Evolutionary conservation across 345 rosid species (phyloP).

Genomic region (Luvunga scandens): DNA sequence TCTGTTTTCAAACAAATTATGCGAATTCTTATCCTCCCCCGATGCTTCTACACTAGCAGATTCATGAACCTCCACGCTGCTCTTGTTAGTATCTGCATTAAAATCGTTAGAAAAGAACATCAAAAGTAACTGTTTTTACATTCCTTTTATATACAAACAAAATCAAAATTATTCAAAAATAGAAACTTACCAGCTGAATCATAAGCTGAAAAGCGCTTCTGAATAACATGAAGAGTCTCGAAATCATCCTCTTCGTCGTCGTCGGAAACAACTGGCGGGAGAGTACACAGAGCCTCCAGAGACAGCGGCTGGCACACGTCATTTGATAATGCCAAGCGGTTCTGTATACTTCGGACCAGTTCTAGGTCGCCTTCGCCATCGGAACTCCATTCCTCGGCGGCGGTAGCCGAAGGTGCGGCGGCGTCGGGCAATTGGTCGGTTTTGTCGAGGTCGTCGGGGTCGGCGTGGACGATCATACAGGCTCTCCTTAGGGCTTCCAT

Average conservation of each 20-base stretch:
- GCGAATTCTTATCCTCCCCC: conserved; percentile 29
- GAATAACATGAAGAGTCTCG: conserved; percentile 69
- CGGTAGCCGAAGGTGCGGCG: conserved; percentile 5
- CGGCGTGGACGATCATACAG: conserved; percentile 50
- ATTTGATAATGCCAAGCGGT: conserved; percentile 36
- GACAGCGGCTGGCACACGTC: conserved; percentile 37
- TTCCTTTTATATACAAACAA: background rate
- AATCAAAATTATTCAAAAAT: background rate
- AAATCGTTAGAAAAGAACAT: conserved; percentile 3
- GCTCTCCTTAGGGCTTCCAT: conserved; percentile 79
- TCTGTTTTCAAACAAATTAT: conserved; percentile 31
- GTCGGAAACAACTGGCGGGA: conserved; percentile 40
- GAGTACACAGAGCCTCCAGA: conserved; percentile 27
- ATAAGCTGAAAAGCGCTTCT: conserved; percentile 65
- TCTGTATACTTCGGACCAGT: conserved; percentile 50
- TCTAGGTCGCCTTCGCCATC: conserved; percentile 65
- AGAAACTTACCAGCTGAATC: conserved; percentile 40
- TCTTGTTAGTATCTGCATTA: conserved; percentile 31
- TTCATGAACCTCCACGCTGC: conserved; percentile 27
- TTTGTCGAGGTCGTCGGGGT: conserved; percentile 28
- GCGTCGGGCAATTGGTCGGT: background rate
- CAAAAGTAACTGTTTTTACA: background rate
- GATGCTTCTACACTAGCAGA: conserved; percentile 11
- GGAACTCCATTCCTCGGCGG: conserved; percentile 21
- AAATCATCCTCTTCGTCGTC: conserved; percentile 65